A percentile compares a stretch with the other conserved stretches of the same genome.
Evolutionary conservation across 1,284 basidiomycete species (phyloP).

Genomic region (Ceratobasidium sp.): DNA sequence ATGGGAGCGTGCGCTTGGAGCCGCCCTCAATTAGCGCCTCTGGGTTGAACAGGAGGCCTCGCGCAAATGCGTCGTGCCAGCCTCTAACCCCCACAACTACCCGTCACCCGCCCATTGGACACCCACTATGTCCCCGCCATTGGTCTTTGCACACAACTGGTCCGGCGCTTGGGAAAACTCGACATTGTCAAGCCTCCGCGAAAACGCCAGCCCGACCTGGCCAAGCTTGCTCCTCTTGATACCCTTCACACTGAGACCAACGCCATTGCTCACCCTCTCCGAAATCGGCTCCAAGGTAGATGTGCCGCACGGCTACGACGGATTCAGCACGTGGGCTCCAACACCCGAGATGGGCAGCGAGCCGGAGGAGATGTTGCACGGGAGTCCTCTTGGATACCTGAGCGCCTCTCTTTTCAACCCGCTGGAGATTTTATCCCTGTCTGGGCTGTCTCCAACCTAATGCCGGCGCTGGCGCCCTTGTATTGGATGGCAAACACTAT

Average conservation of each 20-base stretch:
- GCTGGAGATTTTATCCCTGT: too few relatives aligned
- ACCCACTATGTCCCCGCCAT: background rate
- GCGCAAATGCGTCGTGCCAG: background rate
- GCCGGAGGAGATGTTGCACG: background rate
- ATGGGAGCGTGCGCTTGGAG: conserved; percentile 82
- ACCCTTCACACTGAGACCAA: background rate
- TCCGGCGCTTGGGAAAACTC: background rate
- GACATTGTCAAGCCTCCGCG: background rate
- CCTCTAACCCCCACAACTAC: background rate
- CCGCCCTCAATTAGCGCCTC: conserved; percentile 82
- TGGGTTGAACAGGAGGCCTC: conserved; percentile 71
- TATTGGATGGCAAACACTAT: conserved; percentile 66
- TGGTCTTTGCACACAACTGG: too few relatives aligned
- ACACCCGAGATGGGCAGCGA: conserved; percentile 9
- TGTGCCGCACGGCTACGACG: conserved; percentile 8
- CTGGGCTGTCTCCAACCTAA: too few relatives aligned
- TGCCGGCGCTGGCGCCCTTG: conserved; percentile 37
- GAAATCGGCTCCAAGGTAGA: conserved; percentile 15
- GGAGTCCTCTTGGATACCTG: conserved; percentile 15
- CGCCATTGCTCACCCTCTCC: conserved; percentile 21
- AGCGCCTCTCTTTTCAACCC: background rate
- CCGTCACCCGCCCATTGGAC: background rate
- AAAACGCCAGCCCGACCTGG: background rate
- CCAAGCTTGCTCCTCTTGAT: background rate
- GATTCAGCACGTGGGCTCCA: background rate